Percentiles rank a stretch among this genome's conserved stretches.
phyloP scores from a whole-genome alignment of 495 filamentous ascomycete species.

The Tuber brumale region DNA sequence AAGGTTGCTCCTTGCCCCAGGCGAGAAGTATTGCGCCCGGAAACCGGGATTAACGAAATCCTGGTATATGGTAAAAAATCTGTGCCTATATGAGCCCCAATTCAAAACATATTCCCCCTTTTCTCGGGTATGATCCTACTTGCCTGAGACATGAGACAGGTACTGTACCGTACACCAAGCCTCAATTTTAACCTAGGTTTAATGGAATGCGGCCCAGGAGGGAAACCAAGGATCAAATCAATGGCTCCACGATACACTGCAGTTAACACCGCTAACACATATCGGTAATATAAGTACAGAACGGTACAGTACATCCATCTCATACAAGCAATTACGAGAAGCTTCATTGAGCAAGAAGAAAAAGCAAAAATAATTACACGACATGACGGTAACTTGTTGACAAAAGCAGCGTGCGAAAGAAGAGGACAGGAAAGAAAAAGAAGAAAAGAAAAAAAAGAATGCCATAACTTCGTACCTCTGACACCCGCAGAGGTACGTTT shows the following conservation, averaged over 20 bases:
- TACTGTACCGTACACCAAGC: neutral
- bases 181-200: neutral
- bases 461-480: neutral
- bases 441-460: neutral
- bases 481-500: neutral
- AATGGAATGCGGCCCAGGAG: neutral
- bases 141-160: neutral
- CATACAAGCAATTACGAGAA: neutral
- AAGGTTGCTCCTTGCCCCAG: neutral
- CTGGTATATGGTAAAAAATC: neutral
- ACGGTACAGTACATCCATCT: neutral
- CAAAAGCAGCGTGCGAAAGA: neutral
- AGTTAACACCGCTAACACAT: neutral
- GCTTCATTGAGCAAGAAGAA: neutral
- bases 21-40: neutral
- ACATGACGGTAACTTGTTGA: neutral
- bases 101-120: neutral
- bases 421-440: neutral
- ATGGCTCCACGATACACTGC: neutral
- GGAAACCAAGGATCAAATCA: constrained; percentile 10
- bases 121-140: neutral
- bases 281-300: neutral
- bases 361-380: neutral
- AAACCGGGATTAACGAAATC: neutral
- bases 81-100: neutral